phyloP scores from a whole-genome alignment of 208 protist genomes.

The Leishmania gerbilli region DNA sequence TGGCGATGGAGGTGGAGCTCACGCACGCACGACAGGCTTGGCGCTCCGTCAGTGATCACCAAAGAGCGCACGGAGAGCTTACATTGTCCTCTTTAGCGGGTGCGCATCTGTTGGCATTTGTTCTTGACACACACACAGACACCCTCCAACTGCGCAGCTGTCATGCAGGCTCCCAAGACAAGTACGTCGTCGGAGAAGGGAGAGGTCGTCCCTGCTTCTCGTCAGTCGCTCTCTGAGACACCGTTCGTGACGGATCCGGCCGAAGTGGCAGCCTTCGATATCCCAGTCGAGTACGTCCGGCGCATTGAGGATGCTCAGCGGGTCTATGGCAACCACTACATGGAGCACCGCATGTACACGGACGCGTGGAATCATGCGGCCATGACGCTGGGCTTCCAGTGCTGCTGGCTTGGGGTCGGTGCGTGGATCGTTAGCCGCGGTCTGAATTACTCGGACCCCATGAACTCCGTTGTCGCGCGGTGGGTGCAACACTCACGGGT shows the following conservation, averaged over 20 bases:
- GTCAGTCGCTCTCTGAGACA: slow-evolving; percentile 35
- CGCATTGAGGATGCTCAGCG: slow-evolving; percentile 77
- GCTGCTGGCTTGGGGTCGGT: slow-evolving; percentile 61
- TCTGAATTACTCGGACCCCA: slow-evolving; percentile 65
- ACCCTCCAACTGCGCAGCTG: background rate
- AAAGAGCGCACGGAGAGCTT: background rate
- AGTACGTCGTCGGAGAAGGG: background rate
- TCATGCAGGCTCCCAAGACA: slow-evolving; percentile 10
- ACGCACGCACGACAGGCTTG: background rate
- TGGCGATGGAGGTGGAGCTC: no score
- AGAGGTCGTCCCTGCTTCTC: background rate
- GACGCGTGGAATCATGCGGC: slow-evolving; percentile 38
- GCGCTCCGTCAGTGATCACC: background rate
- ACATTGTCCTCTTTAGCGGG: background rate
- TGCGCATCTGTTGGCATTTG: background rate
- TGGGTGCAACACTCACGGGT: slow-evolving; percentile 45
- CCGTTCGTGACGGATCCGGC: slow-evolving; percentile 60
- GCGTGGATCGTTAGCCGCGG: slow-evolving; percentile 68
- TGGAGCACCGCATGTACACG: slow-evolving; percentile 38
- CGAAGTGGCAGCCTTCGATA: slow-evolving; percentile 35
- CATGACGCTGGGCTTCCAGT: slow-evolving; percentile 62
- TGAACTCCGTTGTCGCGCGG: slow-evolving; percentile 61
- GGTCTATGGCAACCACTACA: slow-evolving; percentile 51
- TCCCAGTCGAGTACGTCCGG: slow-evolving; percentile 58
- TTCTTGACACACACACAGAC: background rate